These are phyloP conservation scores for Dactylellina parvicollis DNA, from an alignment of 2,329 filamentous ascomycete species.

Conservation along the genomic window DNA sequence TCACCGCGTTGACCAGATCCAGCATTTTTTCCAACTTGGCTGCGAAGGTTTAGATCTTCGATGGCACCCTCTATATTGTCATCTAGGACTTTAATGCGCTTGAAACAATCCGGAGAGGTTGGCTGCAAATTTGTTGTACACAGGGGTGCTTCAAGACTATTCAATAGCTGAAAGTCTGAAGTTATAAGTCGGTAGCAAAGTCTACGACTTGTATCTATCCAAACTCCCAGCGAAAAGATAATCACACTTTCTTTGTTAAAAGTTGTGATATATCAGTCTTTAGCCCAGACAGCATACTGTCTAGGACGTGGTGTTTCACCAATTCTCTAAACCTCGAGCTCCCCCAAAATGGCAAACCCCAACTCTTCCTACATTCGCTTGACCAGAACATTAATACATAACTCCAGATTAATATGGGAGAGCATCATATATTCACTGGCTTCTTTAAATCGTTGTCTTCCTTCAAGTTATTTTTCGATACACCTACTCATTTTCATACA, in stretches of 20 bases:
- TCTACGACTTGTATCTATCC: too few relatives aligned
- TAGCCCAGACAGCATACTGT: background rate
- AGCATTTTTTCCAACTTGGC: slow-evolving; percentile 9
- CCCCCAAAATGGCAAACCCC: background rate
- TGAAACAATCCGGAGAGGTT: slow-evolving; percentile 8
- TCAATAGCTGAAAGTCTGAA: background rate
- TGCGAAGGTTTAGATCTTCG: background rate
- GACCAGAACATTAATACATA: too few relatives aligned
- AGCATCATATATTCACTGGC: too few relatives aligned
- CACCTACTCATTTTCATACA: slow-evolving; percentile 6
- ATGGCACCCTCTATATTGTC: slow-evolving; percentile 10
- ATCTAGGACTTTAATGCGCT: slow-evolving; percentile 21
- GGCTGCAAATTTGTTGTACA: background rate
- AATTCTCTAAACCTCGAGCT: background rate
- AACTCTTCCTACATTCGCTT: background rate
- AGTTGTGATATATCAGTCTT: too few relatives aligned
- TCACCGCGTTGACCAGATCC: background rate
- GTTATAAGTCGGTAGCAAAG: background rate
- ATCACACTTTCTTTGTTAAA: too few relatives aligned
- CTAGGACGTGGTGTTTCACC: background rate
- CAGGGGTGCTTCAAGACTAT: background rate
- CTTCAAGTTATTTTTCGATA: background rate
- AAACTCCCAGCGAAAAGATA: too few relatives aligned
- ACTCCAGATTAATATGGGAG: too few relatives aligned
- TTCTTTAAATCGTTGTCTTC: too few relatives aligned